A percentile compares a stretch with the other conserved stretches of the same genome.
phyloP scores from a whole-genome alignment of 768 basidiomycete genomes.

The Boletus reticuloceps region DNA sequence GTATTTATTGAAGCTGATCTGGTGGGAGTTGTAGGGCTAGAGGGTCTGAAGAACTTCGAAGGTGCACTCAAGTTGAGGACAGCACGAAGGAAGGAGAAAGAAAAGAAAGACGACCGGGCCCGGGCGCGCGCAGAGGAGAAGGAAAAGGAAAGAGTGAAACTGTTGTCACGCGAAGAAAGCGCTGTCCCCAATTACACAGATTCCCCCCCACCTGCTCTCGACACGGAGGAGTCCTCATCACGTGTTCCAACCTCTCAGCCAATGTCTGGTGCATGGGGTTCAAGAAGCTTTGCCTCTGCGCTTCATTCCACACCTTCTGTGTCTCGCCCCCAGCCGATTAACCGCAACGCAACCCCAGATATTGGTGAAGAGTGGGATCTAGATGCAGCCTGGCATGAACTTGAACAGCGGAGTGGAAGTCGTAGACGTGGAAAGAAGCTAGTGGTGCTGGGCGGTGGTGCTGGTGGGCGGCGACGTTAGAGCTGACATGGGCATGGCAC shows the following conservation, averaged over 20 bases:
- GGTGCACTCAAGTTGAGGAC: conserved; percentile 74
- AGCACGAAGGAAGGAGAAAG: conserved; percentile 75
- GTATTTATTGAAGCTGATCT: conserved; percentile 92
- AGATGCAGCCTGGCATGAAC: conserved; percentile 77
- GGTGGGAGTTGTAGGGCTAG: conserved; percentile 68
- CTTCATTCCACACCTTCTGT: conserved; percentile 51
- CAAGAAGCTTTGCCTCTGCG: conserved; percentile 79
- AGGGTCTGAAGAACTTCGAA: conserved; percentile 81
- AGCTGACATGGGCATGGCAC: neutral
- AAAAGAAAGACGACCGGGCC: conserved; percentile 83
- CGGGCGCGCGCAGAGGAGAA: conserved; percentile 73
- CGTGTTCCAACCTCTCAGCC: conserved; percentile 10
- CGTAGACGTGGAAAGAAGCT: conserved; percentile 63
- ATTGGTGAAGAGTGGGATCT: conserved; percentile 71
- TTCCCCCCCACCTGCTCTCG: conserved; percentile 5
- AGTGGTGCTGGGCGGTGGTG: conserved; percentile 70
- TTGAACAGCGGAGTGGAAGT: conserved; percentile 56
- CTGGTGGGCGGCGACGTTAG: conserved; percentile 48
- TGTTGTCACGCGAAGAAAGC: conserved; percentile 21
- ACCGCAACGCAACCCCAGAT: conserved; percentile 26
- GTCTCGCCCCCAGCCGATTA: conserved; percentile 41
- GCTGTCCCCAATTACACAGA: conserved; percentile 2
- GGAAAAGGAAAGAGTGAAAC: conserved; percentile 56
- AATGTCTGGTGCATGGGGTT: conserved; percentile 68
- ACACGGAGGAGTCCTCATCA: conserved; percentile 13